Conservation (phyloP, 805 yeast genomes). For the Candida chilensis region DNA sequence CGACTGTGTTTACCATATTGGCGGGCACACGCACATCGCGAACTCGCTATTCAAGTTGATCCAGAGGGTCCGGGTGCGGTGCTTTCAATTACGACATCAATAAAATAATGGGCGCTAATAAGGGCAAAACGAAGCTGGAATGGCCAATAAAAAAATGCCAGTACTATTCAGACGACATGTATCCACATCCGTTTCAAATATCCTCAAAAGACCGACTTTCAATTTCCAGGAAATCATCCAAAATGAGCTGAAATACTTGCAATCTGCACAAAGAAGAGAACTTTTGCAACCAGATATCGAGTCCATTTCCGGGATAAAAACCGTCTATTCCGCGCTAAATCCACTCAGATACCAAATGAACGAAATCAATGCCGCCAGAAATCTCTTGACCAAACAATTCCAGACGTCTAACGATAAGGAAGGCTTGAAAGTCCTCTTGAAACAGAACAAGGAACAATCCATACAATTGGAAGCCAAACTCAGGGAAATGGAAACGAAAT, state of each 20-base stretch:
- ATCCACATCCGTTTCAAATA: conserved; percentile 2
- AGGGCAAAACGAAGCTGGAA: no score
- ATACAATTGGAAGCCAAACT: conserved; percentile 15
- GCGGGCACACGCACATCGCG: no score
- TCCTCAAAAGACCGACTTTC: conserved; percentile 12
- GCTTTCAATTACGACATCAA: no score
- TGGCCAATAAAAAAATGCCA: no score
- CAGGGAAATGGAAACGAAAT: conserved; percentile 18
- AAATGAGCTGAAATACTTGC: conserved; percentile 10
- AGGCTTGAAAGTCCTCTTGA: conserved; percentile 9
- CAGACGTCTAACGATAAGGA: conserved; percentile 5
- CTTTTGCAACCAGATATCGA: conserved; percentile 6
- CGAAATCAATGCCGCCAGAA: conserved; percentile 15
- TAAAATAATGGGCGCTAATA: no score
- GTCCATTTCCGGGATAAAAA: conserved; percentile 12
- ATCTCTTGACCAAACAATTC: conserved; percentile 14
- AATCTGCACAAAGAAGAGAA: conserved; percentile 18
- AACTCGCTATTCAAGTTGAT: no score
- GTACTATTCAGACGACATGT: background rate
- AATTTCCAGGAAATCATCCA: conserved; percentile 13
- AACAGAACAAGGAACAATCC: conserved; percentile 14
- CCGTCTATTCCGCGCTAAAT: conserved; percentile 13
- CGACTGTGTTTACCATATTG: no score
- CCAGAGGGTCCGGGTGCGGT: no score
- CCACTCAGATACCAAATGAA: conserved; percentile 15